These are phyloP conservation scores for Vanderwaltozyma tropicalis DNA, from an alignment of 805 yeast genomes.

Conservation along the genomic window DNA sequence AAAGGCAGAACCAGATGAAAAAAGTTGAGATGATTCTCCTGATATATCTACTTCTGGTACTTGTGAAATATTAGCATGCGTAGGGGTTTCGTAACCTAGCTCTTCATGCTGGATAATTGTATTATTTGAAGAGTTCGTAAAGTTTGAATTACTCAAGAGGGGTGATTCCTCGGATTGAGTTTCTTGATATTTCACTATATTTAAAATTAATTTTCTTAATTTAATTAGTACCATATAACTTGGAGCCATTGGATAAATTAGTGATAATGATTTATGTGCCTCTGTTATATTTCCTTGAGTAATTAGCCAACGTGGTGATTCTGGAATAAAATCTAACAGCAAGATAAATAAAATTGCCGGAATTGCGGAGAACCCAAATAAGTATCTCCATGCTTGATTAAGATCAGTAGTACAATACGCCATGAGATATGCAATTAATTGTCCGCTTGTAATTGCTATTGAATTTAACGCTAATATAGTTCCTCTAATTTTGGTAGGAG, in stretches of 20 bases:
- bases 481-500: slow-evolving; percentile 35
- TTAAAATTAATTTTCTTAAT: slow-evolving; percentile 38
- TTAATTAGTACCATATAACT: slow-evolving; percentile 32
- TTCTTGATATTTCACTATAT: slow-evolving; percentile 26
- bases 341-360: slow-evolving; percentile 34
- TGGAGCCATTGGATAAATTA: slow-evolving; percentile 35
- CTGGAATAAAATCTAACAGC: slow-evolving; percentile 37
- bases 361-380: slow-evolving; percentile 31
- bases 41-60: neutral
- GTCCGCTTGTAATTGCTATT: slow-evolving; percentile 41
- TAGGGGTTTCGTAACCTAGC: neutral
- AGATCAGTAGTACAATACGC: slow-evolving; percentile 25
- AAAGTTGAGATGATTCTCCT: neutral
- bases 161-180: neutral
- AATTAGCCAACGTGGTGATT: slow-evolving; percentile 39
- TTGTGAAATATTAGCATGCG: neutral
- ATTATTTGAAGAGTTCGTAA: too few relatives aligned
- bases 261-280: slow-evolving; percentile 36
- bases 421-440: slow-evolving; percentile 34
- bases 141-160: neutral
- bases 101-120: too few relatives aligned
- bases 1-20: neutral
- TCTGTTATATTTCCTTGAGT: slow-evolving; percentile 23
- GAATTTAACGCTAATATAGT: slow-evolving; percentile 31
- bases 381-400: slow-evolving; percentile 30